Percentiles rank a stretch among this genome's conserved stretches.
phyloP scores from a whole-genome alignment of 2,329 filamentous ascomycete species.

The Pseudogymnoascus verrucosus region DNA sequence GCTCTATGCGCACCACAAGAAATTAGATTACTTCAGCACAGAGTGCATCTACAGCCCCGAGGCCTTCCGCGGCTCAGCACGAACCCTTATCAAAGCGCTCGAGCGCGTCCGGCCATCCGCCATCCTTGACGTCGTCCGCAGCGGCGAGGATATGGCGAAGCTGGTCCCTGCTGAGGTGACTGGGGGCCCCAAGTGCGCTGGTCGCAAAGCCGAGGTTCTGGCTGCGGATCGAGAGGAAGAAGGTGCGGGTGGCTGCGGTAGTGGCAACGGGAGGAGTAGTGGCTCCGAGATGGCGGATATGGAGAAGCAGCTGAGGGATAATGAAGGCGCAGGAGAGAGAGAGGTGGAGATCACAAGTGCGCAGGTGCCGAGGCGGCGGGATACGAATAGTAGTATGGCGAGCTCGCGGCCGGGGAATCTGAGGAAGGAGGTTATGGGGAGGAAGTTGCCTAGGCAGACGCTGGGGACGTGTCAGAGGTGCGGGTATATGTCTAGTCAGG shows the following conservation, averaged over 20 bases:
- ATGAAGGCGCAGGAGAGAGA: conserved; percentile 50
- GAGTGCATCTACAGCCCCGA: conserved; percentile 98
- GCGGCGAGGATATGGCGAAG: conserved; percentile 91
- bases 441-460: conserved; percentile 52
- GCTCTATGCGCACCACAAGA: conserved; percentile 92
- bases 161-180: conserved; percentile 59
- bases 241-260: conserved; percentile 67
- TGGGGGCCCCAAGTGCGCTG: conserved; percentile 39
- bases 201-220: conserved; percentile 31
- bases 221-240: conserved; percentile 39
- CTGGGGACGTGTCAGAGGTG: conserved; percentile 80
- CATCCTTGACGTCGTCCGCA: conserved; percentile 88
- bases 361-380: conserved; percentile 14
- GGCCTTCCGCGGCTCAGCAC: conserved; percentile 86
- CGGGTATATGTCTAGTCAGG: conserved; percentile 92
- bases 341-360: conserved; percentile 57
- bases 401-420: conserved; percentile 19
- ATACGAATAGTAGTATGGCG: conserved; percentile 15
- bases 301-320: conserved; percentile 62
- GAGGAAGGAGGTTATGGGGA: conserved; percentile 22
- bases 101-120: conserved; percentile 90
- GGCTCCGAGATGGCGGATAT: conserved; percentile 76
- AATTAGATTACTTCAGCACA: conserved; percentile 94
- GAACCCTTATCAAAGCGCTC: conserved; percentile 87
- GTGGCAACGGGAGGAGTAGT: conserved; percentile 54